Conservation (phyloP, 305 asterid genomes). For the Fraxinus ornus region DNA sequence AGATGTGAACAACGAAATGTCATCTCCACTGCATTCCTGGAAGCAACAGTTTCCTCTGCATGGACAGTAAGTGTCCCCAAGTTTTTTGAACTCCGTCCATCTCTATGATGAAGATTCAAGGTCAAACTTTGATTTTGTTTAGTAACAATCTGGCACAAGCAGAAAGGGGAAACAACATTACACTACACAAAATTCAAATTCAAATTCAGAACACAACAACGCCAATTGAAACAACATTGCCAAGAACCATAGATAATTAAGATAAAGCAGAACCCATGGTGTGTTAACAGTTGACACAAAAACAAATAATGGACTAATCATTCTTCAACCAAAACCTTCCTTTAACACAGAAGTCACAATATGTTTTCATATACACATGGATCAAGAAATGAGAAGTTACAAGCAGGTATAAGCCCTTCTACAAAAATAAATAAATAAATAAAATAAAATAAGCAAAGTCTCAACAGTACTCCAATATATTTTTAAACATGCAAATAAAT, state of each 20-base stretch:
- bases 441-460: background rate
- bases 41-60: conserved; percentile 72
- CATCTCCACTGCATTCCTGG: conserved; percentile 61
- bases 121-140: conserved; percentile 49
- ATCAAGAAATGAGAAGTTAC: background rate
- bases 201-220: background rate
- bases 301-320: background rate
- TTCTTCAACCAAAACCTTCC: background rate
- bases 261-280: background rate
- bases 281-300: background rate
- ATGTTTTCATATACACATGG: background rate
- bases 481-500: background rate
- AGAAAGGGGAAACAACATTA: conserved; percentile 4
- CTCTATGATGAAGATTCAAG: conserved; percentile 47
- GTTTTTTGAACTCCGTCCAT: conserved; percentile 41
- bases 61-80: conserved; percentile 59
- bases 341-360: background rate
- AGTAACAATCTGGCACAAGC: conserved; percentile 56
- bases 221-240: background rate
- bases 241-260: background rate
- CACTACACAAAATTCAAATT: background rate
- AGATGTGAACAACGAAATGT: conserved; percentile 53
- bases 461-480: background rate
- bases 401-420: background rate
- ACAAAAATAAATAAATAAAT: background rate